Conservation (phyloP, 2,329 filamentous ascomycete genomes). For the Trichoderma sp. region DNA sequence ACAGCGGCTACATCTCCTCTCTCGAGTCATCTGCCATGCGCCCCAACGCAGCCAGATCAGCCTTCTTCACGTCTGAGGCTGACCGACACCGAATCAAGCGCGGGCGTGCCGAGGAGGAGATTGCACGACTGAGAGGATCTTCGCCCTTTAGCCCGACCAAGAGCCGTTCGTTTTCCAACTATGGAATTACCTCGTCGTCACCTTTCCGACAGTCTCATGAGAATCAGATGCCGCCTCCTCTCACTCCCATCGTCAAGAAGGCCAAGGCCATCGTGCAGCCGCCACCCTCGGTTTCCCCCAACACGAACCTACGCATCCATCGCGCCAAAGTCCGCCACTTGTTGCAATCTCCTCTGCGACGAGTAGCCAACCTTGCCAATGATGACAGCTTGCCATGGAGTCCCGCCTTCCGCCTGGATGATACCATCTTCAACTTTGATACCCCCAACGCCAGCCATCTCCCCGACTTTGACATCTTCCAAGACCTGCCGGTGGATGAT, state of each 20-base stretch:
- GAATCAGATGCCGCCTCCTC: constrained; percentile 65
- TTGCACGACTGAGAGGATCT: constrained; percentile 85
- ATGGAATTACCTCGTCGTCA: constrained; percentile 61
- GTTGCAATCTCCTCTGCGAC: constrained; percentile 69
- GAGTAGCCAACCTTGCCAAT: constrained; percentile 40
- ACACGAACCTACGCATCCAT: constrained; percentile 86
- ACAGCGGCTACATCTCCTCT: constrained; percentile 96
- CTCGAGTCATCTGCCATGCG: constrained; percentile 86
- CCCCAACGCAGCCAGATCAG: constrained; percentile 59
- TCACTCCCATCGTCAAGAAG: constrained; percentile 83
- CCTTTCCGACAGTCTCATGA: constrained; percentile 58
- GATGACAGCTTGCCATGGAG: constrained; percentile 58
- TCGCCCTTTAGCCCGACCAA: constrained; percentile 90
- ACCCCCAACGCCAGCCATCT: constrained; percentile 47
- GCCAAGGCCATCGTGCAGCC: constrained; percentile 59
- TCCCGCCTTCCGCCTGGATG: constrained; percentile 63
- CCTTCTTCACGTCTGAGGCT: constrained; percentile 72
- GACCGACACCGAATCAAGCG: constrained; percentile 80
- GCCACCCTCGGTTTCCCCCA: constrained; percentile 81
- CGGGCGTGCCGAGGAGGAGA: constrained; percentile 91
- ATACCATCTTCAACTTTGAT: constrained; percentile 48
- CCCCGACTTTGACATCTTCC: constrained; percentile 62
- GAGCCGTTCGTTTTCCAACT: constrained; percentile 51
- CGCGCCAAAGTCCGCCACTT: constrained; percentile 77
- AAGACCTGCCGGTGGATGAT: constrained; percentile 35